Conservation (phyloP, 2,329 filamentous ascomycete genomes). For the Pleoardoris graminearum region DNA sequence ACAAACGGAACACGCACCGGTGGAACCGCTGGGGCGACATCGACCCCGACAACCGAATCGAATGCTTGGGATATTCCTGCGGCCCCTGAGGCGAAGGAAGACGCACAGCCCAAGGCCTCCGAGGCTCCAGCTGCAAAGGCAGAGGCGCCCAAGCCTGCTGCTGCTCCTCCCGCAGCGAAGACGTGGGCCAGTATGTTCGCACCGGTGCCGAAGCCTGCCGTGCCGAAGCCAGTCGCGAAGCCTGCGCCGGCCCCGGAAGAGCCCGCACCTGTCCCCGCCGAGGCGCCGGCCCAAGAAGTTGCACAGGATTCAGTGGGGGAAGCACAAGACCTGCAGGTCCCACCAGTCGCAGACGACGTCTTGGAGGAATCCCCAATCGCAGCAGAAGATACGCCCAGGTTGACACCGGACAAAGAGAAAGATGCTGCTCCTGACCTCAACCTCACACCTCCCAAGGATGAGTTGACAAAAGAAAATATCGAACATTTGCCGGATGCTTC, state of each 20-base stretch:
- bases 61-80: constrained; percentile 61
- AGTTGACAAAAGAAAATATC: constrained; percentile 88
- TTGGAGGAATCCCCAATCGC: constrained; percentile 35
- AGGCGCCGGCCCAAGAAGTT: constrained; percentile 46
- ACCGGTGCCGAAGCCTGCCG: constrained; percentile 48
- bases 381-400: constrained; percentile 31
- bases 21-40: constrained; percentile 53
- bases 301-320: constrained; percentile 42
- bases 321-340: constrained; percentile 47
- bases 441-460: constrained; percentile 73
- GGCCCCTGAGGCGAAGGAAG: constrained; percentile 32
- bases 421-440: constrained; percentile 55
- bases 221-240: constrained; percentile 42
- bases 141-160: constrained; percentile 39
- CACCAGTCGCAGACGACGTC: constrained; percentile 44
- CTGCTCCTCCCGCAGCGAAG: constrained; percentile 48
- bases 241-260: constrained; percentile 45
- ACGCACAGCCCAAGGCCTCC: constrained; percentile 25
- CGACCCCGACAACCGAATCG: constrained; percentile 72
- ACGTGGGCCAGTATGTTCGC: constrained; percentile 60
- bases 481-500: constrained; percentile 87
- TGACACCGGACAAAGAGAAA: constrained; percentile 47
- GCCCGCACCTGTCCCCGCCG: constrained; percentile 34
- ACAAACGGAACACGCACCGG: constrained; percentile 63
- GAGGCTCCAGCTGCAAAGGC: constrained; percentile 32